phyloP scores from a whole-genome alignment of 2,329 filamentous ascomycete genomes.

The Claviceps humidiphila region DNA sequence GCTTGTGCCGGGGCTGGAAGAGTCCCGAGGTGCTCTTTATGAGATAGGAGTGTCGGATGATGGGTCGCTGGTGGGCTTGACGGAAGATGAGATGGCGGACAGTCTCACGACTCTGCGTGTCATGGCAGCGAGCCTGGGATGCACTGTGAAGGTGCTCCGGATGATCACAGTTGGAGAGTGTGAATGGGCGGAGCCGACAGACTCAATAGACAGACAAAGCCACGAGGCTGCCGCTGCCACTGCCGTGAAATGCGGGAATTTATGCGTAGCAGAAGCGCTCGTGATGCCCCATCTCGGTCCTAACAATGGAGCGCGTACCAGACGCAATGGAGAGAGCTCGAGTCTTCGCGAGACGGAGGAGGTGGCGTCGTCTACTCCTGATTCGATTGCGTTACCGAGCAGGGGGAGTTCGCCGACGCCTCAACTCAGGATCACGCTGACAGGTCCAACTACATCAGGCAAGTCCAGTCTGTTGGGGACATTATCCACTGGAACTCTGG shows the following conservation, averaged over 20 bases:
- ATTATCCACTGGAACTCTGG: slow-evolving; percentile 71
- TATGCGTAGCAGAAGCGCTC: slow-evolving; percentile 84
- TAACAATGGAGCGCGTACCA: slow-evolving; percentile 1
- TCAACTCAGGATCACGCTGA: slow-evolving; percentile 76
- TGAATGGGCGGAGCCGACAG: slow-evolving; percentile 47
- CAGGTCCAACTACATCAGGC: slow-evolving; percentile 78
- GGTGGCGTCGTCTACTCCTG: not conserved
- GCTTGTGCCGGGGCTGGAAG: slow-evolving; percentile 69
- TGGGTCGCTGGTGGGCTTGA: slow-evolving; percentile 76
- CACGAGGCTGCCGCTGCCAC: slow-evolving; percentile 10
- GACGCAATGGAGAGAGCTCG: not conserved
- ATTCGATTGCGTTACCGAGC: slow-evolving; percentile 17
- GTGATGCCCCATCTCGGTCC: slow-evolving; percentile 58
- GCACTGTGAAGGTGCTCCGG: slow-evolving; percentile 66
- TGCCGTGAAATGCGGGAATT: slow-evolving; percentile 30
- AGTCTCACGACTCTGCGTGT: slow-evolving; percentile 71
- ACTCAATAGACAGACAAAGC: slow-evolving; percentile 16
- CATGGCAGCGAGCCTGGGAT: slow-evolving; percentile 90
- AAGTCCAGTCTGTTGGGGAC: slow-evolving; percentile 88
- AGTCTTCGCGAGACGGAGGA: not conserved
- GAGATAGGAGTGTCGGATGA: slow-evolving; percentile 96
- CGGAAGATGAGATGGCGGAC: slow-evolving; percentile 83
- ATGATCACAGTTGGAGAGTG: slow-evolving; percentile 78
- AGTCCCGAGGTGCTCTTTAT: slow-evolving; percentile 85
- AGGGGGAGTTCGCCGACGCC: slow-evolving; percentile 44